Base-by-base conservation (phyloP, 306 rosid genomes). In the Pueraria montana region DNA sequence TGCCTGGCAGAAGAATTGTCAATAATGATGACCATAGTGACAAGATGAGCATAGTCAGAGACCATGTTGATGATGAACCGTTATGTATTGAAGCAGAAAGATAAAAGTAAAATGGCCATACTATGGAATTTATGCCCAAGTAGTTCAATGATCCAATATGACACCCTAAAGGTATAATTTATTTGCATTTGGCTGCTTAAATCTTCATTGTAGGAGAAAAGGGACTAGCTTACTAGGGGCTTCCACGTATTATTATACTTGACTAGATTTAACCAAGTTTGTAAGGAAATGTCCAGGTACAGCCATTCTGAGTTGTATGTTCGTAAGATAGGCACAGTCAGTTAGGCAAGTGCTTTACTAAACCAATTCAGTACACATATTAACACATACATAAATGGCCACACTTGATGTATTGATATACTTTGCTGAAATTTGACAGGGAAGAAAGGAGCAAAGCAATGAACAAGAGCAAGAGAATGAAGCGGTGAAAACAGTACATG, bases 371-470 rank as follows among this genome's bases (percentile, higher is more conserved):
- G 40, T 50, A 36, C n/a, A 30, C 67, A 69, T n/a, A 26, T 13
- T 8, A 30, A 55, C 26, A 14, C 11, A 20, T 26, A n/a, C 46
- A 77, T 42, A 43, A 70, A 71, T 32, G 6, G 52, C 32, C 26
- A 58, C 16, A 80, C 32, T 30, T 40, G 4, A 62, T 3, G 43
- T 49, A 58, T 80, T 53, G 62, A 62, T 32, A 20, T 70, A 71
- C 74, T 43, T 27, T 34, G 52, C 46, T 62, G 27, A 81, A 49
- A 40, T 64, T 63, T 63, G 77, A 62, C 80, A 40, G 53, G 62
- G 63, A 4, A 68, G 32, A 74, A 77, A 66, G 21, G 69, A 68
- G 45, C 20, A 50, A 52, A 58, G 46, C 67, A 68, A 42, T 24
- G 58, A 27, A 27, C 13, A 12, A 27, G 18, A 75, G 20, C 10